Conservation (phyloP, 257 asterid genomes). For the Fraxinus pennsylvanica region DNA sequence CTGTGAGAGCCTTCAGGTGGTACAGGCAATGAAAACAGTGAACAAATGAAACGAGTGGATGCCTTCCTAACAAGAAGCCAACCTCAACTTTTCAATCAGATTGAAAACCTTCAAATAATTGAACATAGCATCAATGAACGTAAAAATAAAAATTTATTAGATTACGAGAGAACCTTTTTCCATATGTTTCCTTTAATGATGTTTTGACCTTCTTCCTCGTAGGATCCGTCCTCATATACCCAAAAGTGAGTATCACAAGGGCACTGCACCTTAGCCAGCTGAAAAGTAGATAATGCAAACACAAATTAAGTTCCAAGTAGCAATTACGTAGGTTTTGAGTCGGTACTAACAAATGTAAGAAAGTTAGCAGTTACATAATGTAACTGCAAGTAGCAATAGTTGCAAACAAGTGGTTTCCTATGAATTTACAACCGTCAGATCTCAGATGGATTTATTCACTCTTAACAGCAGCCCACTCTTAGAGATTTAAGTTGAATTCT, state of each 20-base stretch:
- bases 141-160: constrained; percentile 18
- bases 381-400: background rate
- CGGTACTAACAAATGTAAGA: constrained; percentile 7
- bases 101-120: constrained; percentile 4
- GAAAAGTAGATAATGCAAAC: constrained; percentile 27
- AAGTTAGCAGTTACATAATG: background rate
- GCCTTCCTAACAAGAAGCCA: constrained; percentile 65
- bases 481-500: background rate
- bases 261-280: constrained; percentile 78
- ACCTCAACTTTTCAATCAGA: constrained; percentile 38
- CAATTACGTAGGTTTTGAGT: background rate
- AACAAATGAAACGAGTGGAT: constrained; percentile 62
- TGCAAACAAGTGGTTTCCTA: constrained; percentile 5
- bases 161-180: constrained; percentile 63
- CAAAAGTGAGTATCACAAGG: constrained; percentile 67
- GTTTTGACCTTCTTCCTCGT: constrained; percentile 91
- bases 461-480: background rate
- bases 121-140: background rate
- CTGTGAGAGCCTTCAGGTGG: constrained; percentile 48
- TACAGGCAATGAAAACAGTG: constrained; percentile 65
- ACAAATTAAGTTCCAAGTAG: constrained; percentile 11
- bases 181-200: constrained; percentile 75
- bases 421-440: constrained; percentile 1
- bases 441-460: constrained; percentile 1
- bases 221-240: constrained; percentile 85